These are phyloP conservation scores for Aspergillus ibericus DNA, from an alignment of 2,329 filamentous ascomycete species.

Conservation along the genomic window DNA sequence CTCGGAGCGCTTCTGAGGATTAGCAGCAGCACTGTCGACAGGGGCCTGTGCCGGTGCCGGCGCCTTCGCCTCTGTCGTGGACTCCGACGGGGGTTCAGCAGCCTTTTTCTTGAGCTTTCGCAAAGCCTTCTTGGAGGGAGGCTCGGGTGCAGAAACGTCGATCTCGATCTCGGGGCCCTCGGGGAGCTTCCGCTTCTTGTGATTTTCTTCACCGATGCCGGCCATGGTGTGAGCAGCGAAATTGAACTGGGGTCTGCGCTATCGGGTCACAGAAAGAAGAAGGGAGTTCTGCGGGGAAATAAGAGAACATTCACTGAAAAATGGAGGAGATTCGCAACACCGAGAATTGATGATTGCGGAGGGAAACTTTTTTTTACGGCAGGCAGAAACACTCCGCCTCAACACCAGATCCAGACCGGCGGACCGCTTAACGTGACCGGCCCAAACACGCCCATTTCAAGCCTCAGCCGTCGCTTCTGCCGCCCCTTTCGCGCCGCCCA, in stretches of 20 bases:
- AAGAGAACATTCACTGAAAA: neutral
- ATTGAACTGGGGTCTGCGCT: neutral
- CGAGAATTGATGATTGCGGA: neutral
- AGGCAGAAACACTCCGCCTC: slow-evolving; percentile 27
- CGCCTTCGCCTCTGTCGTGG: slow-evolving; percentile 39
- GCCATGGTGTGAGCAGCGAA: slow-evolving; percentile 24
- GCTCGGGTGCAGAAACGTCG: slow-evolving; percentile 84
- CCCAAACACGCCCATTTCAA: slow-evolving; percentile 4
- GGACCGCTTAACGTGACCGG: slow-evolving; percentile 11
- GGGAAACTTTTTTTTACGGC: slow-evolving; percentile 30
- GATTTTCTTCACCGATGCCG: slow-evolving; percentile 26
- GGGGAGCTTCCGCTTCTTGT: slow-evolving; percentile 70
- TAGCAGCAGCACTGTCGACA: slow-evolving; percentile 19
- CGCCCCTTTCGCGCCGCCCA: neutral
- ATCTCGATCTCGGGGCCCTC: slow-evolving; percentile 72
- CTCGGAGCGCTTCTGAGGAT: slow-evolving; percentile 63
- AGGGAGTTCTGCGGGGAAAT: neutral
- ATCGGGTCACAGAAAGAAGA: neutral
- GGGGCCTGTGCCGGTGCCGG: slow-evolving; percentile 40
- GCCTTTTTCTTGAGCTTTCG: slow-evolving; percentile 78
- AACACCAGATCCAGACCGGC: slow-evolving; percentile 18
- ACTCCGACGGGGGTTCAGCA: slow-evolving; percentile 18
- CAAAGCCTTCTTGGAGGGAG: slow-evolving; percentile 89
- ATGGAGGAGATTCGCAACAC: neutral
- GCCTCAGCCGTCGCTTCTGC: slow-evolving; percentile 1